Base-by-base conservation (phyloP, 2,329 filamentous ascomycete species). In the Fusarium verrucosum region DNA sequence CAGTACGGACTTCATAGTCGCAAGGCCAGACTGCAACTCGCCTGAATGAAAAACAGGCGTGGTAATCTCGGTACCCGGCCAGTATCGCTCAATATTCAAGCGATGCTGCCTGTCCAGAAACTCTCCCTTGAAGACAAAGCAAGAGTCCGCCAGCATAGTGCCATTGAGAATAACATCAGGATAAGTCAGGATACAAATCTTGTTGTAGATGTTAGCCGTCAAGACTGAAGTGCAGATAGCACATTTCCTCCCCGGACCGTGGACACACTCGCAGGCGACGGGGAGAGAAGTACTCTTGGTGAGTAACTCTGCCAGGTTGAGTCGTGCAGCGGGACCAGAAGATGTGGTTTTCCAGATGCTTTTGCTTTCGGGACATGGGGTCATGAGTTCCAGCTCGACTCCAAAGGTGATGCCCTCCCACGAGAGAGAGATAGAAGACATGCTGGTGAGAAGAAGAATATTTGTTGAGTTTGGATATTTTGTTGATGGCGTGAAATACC, bases 311-410 rank as follows among this genome's bases (percentile, higher is more conserved):
- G 61, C 50, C 6, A 65, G 17, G 38, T 63, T 38, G 22, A 47
- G 25, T 3, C 62, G 49, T 2, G 58, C 26, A 19, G 51, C 58
- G n/a, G 52, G 23, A 7, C 28, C 19, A 14, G 47, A n/a, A n/a
- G 42, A 8, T 37, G n/a, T 10, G 11, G 22, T 26, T 26, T 19
- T 33, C 47, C 52, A 58, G 7, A 28, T 25, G 22, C n/a, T 20
- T 7, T 33, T 42, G 8, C 13, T 14, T 17, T 10, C 17, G 13
- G 51, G 33, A n/a, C 36, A 17, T 1, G 52, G 38, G 20, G 65
- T 50, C 44, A 69, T 57, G 40, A 73, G 62, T 11, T 72, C 71
- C 3, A 73, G 36, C 41, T 72, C 71, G 22, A 68, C 23, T 11
- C 71, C 70, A 37, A 72, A 69, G 20, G 60, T 64, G 43, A 64